phyloP scores from a whole-genome alignment of 305 asterid genomes.

The Ajuga reptans region DNA sequence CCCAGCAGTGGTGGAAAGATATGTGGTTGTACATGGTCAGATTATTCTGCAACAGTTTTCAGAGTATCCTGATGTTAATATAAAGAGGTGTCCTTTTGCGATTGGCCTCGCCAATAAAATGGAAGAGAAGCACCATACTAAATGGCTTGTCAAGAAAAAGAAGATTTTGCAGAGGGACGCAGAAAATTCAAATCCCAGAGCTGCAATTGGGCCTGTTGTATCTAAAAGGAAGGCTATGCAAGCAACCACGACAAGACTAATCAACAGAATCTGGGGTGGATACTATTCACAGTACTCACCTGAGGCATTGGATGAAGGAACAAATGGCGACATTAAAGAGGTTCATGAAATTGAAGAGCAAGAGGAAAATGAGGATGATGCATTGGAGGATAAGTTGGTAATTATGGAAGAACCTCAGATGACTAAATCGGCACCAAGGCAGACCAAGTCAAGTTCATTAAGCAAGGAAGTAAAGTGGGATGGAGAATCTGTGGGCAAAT shows the following conservation, averaged over 20 bases:
- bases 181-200: slow-evolving; percentile 75
- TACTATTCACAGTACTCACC: slow-evolving; percentile 77
- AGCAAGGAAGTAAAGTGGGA: slow-evolving; percentile 54
- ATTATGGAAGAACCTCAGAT: slow-evolving; percentile 34
- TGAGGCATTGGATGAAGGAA: slow-evolving; percentile 44
- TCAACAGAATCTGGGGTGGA: slow-evolving; percentile 88
- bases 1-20: slow-evolving; percentile 61
- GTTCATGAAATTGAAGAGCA: slow-evolving; percentile 60
- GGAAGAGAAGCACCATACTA: slow-evolving; percentile 91
- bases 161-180: slow-evolving; percentile 45
- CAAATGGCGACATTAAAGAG: slow-evolving; percentile 48
- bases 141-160: slow-evolving; percentile 92
- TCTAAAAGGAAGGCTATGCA: slow-evolving; percentile 92
- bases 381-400: slow-evolving; percentile 38
- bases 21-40: slow-evolving; percentile 86
- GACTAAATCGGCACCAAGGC: slow-evolving; percentile 29
- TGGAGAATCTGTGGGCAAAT: slow-evolving; percentile 50
- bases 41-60: slow-evolving; percentile 86
- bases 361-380: slow-evolving; percentile 63
- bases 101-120: slow-evolving; percentile 62
- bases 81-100: slow-evolving; percentile 65
- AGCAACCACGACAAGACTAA: slow-evolving; percentile 85
- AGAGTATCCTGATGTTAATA: slow-evolving; percentile 73
- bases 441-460: slow-evolving; percentile 35
- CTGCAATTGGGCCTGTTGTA: slow-evolving; percentile 58